Base-by-base conservation (phyloP, 2,329 filamentous ascomycete genomes). In the Aureobasidium namibiae region DNA sequence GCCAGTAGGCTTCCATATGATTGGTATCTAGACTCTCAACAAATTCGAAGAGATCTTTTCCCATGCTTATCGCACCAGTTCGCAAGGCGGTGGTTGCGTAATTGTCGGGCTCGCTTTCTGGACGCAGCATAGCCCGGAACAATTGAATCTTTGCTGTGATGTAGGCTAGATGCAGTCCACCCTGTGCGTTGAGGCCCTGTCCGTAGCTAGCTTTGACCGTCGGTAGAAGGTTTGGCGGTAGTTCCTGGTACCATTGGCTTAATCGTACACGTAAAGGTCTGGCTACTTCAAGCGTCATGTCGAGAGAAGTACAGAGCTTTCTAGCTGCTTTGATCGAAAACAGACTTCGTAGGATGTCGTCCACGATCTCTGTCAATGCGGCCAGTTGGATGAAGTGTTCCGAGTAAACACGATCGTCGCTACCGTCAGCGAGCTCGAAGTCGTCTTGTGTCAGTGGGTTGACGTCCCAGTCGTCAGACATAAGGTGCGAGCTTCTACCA, bases 401-500 rank as follows among this genome's bases (percentile, higher is more conserved):
- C 68, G 33, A 38, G 38, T 49, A 56, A 42, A 36, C 38, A 26
- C 34, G 14, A 14, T 50, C 45, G 4, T 33, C 52, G 31, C 34
- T 24, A 2, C 61, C 62, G 46, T 70, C 65, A 6, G 61, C 53
- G 16, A 69, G 66, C 6, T 66, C 64, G 53, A 81, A 81, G 61
- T 82, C 79, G 9, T 70, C 68, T 46, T 73, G 69, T 18, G 70
- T 72, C 8, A 80, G 70, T 2, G 71, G 67, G 29, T 73, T 72
- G 2, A 84, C 76, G 24, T 78, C 78, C 83, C 83, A 86, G 64
- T 84, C 81, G 8, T 74, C 74, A 3, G 74, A 69, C 5, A 73
- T 73, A 24, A 85, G 80, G 54, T 83, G 78, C 24, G 78, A 80
- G 11, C 81, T 82, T 26, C 82, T 74, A 8, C 83, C 82, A 63